Base-by-base conservation (phyloP, 768 basidiomycete species). In the Hypsizygus marmoreus region DNA sequence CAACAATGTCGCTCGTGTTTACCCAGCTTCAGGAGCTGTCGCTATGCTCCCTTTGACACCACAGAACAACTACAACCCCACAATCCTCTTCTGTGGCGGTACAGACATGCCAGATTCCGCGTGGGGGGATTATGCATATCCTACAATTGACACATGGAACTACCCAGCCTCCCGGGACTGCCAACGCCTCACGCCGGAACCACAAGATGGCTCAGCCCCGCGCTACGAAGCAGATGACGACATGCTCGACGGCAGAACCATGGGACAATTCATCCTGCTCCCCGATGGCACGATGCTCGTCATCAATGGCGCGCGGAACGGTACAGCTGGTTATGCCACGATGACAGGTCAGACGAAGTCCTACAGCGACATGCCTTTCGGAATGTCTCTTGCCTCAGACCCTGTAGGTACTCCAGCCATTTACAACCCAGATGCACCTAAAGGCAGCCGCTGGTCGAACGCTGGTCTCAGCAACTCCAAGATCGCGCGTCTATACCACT, bases 1-100 rank as follows among this genome's bases (percentile, higher is more conserved):
- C 5, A 71, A 73, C 17, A 70, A 74, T 35, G 82, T 95, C 34
- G 82, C 79, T 19, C 86, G 92, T 25, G 88, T 91, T 2, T 95
- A 95, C 58, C 93, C 93, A 7, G 95, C 88, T 0, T 92, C 92
- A 3, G 92, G 90, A 17, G 95, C 86, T 0, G 78, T 77, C 2
- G 87, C 88, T 23, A 91, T 98, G 87, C 79, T 98, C 1, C 95
- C 95, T 4, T 76, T 98, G 13, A 95, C 91, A 0, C 87, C 89
- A 1, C 86, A 76, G 17, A 97, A 95, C 71, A 86, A 90, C 61
- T 98, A 90, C 64, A 80, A 76, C 0, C 90, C 87, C 0, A 91
- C 91, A 0, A 59, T 97, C 31, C 57, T 98, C 30, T 95, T 97
- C 69, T 98, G 95, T 53, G 95, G 95, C 47, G 95, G 95, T 28